Base-by-base conservation (phyloP, 2,329 filamentous ascomycete species). In the Sclerotinia trifoliorum region DNA sequence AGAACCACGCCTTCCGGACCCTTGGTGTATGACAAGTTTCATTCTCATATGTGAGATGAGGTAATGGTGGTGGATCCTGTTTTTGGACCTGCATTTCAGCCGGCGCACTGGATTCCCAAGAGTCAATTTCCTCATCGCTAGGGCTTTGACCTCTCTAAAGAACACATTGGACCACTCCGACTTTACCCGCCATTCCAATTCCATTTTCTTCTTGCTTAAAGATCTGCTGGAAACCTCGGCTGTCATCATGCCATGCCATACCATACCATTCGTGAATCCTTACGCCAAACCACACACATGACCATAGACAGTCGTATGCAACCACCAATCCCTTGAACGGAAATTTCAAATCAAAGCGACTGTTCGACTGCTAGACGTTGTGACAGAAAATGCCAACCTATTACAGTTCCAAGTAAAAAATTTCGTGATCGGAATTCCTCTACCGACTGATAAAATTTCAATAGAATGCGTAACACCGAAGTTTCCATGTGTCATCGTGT, bases 11-110 rank as follows among this genome's bases (percentile, higher is more conserved):
- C 26, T 62, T 39, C 60, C 60, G 49, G 35, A 66, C 64, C 64
- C 64, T 66, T 60, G 55, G 29, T 66, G 64, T 54, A 66, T 66
- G 29, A 62, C 21, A 51, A 62, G 60, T 39, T 62, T 62, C 44
- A 35, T 49, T 49, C 58, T 61, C 29, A 46, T 15, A 61, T 61
- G 58, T 61, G 44, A 19, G 21, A 61, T 61, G 58, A 49, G 58
- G 48, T 61, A 61, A 61, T 26, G 19, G 21, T 8, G 46, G 60
- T 62, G 60, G 60, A 19, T 62, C 60, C 60, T 62, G 29, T 51
- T 19, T 49, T 49, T 62, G 60, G 60, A 62, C 60, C 60, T 62
- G 60, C 60, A 62, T 62, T 26, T 39, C 29, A 15, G 46, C 29
- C 46, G 21, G 46, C 44, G 39, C 60, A 62, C 46, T 62, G n/a